Evolutionary conservation across 805 yeast genomes (phyloP).

Genomic region (Starmera amethionina): DNA sequence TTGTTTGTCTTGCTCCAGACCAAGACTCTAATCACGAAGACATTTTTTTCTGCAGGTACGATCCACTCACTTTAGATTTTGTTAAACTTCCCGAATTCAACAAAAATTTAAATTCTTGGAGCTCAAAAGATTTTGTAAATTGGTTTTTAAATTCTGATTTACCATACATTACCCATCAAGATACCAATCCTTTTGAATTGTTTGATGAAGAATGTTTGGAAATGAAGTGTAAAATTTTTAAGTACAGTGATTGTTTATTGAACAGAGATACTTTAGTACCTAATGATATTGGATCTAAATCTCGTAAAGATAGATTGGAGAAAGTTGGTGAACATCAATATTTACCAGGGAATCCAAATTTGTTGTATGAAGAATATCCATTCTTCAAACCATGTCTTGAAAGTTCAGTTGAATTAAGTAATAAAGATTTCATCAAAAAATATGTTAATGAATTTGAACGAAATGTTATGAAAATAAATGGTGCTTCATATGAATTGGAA

Average conservation of each 20-base stretch:
- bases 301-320: constrained; percentile 4
- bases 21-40: neutral
- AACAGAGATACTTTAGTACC: constrained; percentile 14
- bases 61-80: neutral
- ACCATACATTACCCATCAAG: constrained; percentile 14
- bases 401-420: constrained; percentile 7
- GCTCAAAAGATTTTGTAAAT: neutral
- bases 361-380: constrained; percentile 17
- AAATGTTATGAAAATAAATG: neutral
- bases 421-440: constrained; percentile 7
- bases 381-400: constrained; percentile 11
- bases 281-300: constrained; percentile 12
- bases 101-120: neutral
- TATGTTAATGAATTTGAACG: constrained; percentile 8
- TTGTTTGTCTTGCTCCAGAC: neutral
- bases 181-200: constrained; percentile 11
- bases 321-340: constrained; percentile 9
- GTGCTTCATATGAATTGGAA: constrained; percentile 3
- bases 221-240: constrained; percentile 4
- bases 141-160: constrained; percentile 9
- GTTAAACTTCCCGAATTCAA: neutral
- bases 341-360: constrained; percentile 14
- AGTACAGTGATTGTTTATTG: constrained; percentile 9
- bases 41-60: neutral
- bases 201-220: constrained; percentile 6